Evolutionary conservation across 140 eudicot genomes (phyloP), one percentile per base, ranked within the genome.

Genomic region (Oenanthe javanica): DNA sequence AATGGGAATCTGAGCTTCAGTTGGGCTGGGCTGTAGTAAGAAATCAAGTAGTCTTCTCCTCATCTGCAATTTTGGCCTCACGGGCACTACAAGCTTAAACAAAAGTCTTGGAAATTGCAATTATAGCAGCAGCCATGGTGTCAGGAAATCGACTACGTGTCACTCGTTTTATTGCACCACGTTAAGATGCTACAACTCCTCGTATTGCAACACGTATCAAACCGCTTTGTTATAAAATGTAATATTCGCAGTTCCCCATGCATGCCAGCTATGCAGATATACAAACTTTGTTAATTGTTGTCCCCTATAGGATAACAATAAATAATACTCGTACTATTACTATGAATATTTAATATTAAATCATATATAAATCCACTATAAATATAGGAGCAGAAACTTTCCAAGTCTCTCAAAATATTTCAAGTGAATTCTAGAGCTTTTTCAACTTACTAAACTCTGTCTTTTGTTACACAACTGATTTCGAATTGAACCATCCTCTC

Each of bases 191-290:
- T 9, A 23, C 15, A 61, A 61, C 38, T 9, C 38, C 14, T 15
- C 5, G 9, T 8, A 61, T 61, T 27, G 70, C 70, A 61, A 61
- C 70, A 61, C 70, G 70, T 61, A 23, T 9, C 70, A 61, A 19
- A 2, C 15, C 9, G 70, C 38, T 23, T 61, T 9, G 38, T 61
- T 61, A 61, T 9, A 23, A 61, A 61, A n/a, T 61, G 70, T 9
- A 61, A 61, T n/a, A 61, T 61, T 61, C 70, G 38, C 70, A 61
- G 70, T 13, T 61, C 38, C 70, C 70, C 70, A 54, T 54, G 63
- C 63, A 5, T n/a, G 0, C 9, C 5, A 21, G 1, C 59, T 15
- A 19, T n/a, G 9, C 8, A 59, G 13, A 40, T 40, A 3, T 40
- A 40, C 43, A 40, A 40, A 40, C 3, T 40, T 40, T n/a, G n/a